phyloP scores from a whole-genome alignment of 2,329 filamentous ascomycete species.

The Verticillium zaregamsianum region DNA sequence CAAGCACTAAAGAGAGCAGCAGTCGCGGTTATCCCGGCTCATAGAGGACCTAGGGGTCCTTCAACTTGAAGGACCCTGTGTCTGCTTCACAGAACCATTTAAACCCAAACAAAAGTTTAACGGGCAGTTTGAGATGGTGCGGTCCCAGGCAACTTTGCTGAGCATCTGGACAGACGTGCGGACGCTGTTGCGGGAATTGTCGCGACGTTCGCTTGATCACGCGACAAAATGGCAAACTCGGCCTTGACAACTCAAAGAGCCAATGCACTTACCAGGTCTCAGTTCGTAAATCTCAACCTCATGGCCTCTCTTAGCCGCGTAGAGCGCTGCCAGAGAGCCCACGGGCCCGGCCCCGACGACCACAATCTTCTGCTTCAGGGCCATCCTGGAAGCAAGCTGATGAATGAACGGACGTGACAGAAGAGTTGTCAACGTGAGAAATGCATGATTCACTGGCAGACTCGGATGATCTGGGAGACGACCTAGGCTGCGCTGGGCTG shows the following conservation, averaged over 20 bases:
- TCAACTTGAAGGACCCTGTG: neutral
- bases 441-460: neutral
- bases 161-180: neutral
- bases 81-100: neutral
- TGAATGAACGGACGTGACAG: neutral
- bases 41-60: neutral
- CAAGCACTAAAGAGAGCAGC: neutral
- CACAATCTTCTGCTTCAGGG: conserved; percentile 61
- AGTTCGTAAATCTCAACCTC: conserved; percentile 94
- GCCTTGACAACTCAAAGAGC: neutral
- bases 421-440: neutral
- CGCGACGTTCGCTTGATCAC: neutral
- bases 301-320: conserved; percentile 83
- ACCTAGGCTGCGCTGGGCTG: neutral
- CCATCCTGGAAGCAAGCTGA: conserved; percentile 20
- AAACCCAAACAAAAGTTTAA: neutral
- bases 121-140: neutral
- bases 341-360: conserved; percentile 93
- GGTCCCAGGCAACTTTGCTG: neutral
- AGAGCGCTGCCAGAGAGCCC: conserved; percentile 84
- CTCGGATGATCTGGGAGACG: neutral
- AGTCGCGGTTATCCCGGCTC: neutral
- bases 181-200: neutral
- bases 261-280: conserved; percentile 66
- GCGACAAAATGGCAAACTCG: neutral